Evolutionary conservation across 345 rosid species (phyloP), one percentile per base, ranked within the genome.

Genomic region (Lenwebbia sp.): DNA sequence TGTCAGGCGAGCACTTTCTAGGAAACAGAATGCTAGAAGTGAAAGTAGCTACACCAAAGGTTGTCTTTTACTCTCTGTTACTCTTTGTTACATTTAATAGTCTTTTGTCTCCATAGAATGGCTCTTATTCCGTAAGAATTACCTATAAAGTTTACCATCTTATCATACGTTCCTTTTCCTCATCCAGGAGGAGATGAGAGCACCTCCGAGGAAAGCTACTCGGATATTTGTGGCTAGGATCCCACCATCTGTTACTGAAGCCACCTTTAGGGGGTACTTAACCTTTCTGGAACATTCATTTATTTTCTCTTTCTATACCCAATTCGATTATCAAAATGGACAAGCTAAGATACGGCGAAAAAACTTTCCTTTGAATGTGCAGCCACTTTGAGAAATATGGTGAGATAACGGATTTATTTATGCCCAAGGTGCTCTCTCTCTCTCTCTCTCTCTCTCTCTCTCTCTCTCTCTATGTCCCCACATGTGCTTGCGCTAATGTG

Each of bases 301-400:
- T 70, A 25, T 37, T 70, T 40, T 4, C 78, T 52, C 19, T 33
- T 62, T 54, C 37, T 30, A 15, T 28, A 21, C 11, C 22, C 5
- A 62, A 62, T 62, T 62, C 4, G 37, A 14, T 62, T 41, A 62
- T 62, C 76, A 33, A 70, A 70, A 70, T 70, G 78, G 47, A 70
- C 78, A 70, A 33, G 78, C 25, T 70, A 33, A 54, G 23, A 65
- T 30, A 65, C 15, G 19, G 41, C 0, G 0, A 33, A 65, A 70
- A 65, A 33, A 19, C 21, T 70, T 88, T 57, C 85, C 7, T 57
- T 75, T 60, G 49, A 70, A 70, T 70, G 78, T 33, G 88, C 96
- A 97, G 99, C 85, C 98, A 96, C 91, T 97, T 97, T 92, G 98
- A 94, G 93, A 94, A 90, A 90, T 97, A 96, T 88, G 99, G 99